phyloP scores from a whole-genome alignment of 352 stramenopile genomes.

The Phytophthora syringae region DNA sequence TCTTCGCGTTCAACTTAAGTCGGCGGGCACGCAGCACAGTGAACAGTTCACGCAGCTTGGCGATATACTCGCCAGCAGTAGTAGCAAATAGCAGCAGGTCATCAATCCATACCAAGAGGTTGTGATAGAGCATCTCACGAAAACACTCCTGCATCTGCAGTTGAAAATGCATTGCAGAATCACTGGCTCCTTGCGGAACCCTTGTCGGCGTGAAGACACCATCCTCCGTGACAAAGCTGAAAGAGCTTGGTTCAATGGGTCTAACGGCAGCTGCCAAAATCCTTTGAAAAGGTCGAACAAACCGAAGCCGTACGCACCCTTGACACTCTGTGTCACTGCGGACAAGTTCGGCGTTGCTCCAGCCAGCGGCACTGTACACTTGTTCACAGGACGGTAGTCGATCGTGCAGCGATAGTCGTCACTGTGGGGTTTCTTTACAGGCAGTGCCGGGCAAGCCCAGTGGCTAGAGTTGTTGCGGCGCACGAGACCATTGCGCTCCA shows the following conservation, averaged over 20 bases:
- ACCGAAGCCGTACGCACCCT: neutral
- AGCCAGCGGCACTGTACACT: neutral
- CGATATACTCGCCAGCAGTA: neutral
- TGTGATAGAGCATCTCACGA: too few relatives aligned
- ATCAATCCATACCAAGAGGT: neutral
- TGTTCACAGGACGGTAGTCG: neutral
- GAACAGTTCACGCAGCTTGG: neutral
- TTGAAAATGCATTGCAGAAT: neutral
- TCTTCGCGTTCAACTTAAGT: neutral
- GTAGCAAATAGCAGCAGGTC: neutral
- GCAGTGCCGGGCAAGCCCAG: neutral
- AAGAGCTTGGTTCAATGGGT: neutral
- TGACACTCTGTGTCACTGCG: neutral
- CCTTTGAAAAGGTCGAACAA: neutral
- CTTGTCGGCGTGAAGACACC: neutral
- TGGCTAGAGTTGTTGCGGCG: neutral
- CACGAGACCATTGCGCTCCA: neutral
- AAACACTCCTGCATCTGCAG: neutral
- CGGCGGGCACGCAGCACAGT: too few relatives aligned
- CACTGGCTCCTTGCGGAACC: neutral
- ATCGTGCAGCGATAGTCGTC: neutral
- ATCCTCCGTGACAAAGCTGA: neutral
- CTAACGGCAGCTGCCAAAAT: neutral
- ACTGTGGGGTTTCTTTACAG: neutral
- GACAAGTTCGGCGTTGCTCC: neutral